Percentiles rank a stretch among this genome's conserved stretches.
Evolutionary conservation across 768 basidiomycete species (phyloP).

Genomic region (Tulasnella sp.): DNA sequence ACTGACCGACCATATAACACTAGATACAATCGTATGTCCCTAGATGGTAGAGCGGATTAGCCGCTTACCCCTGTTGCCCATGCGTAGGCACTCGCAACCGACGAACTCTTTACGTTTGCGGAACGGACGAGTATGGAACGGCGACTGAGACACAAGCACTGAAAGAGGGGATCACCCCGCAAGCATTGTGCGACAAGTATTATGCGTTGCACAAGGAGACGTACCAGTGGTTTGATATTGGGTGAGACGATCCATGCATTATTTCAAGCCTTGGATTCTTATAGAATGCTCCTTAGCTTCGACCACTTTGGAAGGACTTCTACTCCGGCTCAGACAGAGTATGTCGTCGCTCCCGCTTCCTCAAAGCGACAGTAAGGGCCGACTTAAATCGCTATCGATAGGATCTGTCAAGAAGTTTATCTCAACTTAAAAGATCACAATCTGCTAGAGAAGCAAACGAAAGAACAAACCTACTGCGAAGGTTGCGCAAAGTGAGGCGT

Average conservation of each 20-base stretch:
- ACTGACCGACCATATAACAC: neutral
- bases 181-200: conserved; percentile 85
- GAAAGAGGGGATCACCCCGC: conserved; percentile 74
- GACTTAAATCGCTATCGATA: conserved; percentile 28
- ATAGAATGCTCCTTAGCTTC: conserved; percentile 48
- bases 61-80: neutral
- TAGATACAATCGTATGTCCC: conserved; percentile 29
- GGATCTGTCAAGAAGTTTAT: conserved; percentile 89
- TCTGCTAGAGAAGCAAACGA: conserved; percentile 71
- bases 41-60: too few relatives aligned
- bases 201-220: conserved; percentile 80
- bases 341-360: conserved; percentile 25
- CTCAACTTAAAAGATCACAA: conserved; percentile 70
- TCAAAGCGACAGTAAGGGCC: neutral
- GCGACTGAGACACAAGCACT: conserved; percentile 96
- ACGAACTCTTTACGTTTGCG: conserved; percentile 89
- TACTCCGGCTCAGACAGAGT: conserved; percentile 84
- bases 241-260: conserved; percentile 39
- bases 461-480: conserved; percentile 93
- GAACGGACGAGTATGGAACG: conserved; percentile 99
- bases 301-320: conserved; percentile 96
- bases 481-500: conserved; percentile 65
- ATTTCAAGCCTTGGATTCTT: neutral
- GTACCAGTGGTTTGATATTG: conserved; percentile 97
- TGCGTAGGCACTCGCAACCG: conserved; percentile 62